Percentiles rank a stretch among this genome's conserved stretches.
These are phyloP conservation scores for Pulveroboletus sp. DNA, from an alignment of 768 basidiomycete species.

Conservation along the genomic window DNA sequence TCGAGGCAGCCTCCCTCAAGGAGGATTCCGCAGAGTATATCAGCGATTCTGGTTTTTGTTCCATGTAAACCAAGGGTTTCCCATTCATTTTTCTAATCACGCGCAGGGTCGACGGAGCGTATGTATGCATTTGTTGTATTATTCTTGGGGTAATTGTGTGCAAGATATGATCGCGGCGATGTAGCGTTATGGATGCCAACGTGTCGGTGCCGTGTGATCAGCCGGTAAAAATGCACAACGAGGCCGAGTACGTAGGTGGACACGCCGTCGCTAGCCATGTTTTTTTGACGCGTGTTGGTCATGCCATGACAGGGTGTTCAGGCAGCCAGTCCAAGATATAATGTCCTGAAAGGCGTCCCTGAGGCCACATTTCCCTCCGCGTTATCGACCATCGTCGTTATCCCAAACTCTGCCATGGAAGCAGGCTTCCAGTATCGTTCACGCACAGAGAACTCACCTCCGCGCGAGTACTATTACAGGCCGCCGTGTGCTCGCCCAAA, in stretches of 20 bases:
- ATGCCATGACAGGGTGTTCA: slow-evolving; percentile 28
- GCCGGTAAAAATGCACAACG: slow-evolving; percentile 19
- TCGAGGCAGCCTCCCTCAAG: slow-evolving; percentile 44
- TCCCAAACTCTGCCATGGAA: slow-evolving; percentile 21
- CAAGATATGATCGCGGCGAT: slow-evolving; percentile 13
- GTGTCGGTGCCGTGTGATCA: slow-evolving; percentile 23
- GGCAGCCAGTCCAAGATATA: slow-evolving; percentile 32
- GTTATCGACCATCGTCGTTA: slow-evolving; percentile 9
- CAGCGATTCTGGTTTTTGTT: slow-evolving; percentile 50
- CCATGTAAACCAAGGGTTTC: slow-evolving; percentile 24
- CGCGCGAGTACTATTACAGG: slow-evolving; percentile 15
- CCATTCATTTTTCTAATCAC: background rate
- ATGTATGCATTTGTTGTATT: slow-evolving; percentile 4
- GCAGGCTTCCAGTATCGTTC: slow-evolving; percentile 28
- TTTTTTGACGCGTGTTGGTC: slow-evolving; percentile 28
- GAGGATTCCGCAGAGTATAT: slow-evolving; percentile 39
- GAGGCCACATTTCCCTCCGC: slow-evolving; percentile 12
- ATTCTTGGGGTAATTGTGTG: slow-evolving; percentile 10
- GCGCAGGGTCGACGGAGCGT: slow-evolving; percentile 3
- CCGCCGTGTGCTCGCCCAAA: slow-evolving; percentile 17
- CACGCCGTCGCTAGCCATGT: slow-evolving; percentile 22
- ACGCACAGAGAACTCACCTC: slow-evolving; percentile 21
- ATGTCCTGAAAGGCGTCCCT: slow-evolving; percentile 18
- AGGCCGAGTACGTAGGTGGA: slow-evolving; percentile 28
- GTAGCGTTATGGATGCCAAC: slow-evolving; percentile 22